Evolutionary conservation across 2,329 filamentous ascomycete genomes (phyloP).

Genomic region (Scedosporium dehoogii): DNA sequence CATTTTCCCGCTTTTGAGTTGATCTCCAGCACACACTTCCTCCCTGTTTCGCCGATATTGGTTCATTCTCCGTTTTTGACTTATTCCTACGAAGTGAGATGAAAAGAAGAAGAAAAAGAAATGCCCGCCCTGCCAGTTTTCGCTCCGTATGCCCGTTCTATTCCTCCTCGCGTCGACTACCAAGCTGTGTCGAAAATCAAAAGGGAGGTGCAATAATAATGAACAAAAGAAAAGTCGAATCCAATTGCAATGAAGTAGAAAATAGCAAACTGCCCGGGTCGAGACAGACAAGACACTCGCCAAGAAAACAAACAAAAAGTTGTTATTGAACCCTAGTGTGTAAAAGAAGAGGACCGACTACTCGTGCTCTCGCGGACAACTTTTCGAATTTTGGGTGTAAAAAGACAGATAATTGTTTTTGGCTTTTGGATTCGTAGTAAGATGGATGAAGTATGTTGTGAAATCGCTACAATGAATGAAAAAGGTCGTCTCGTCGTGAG

Average conservation of each 20-base stretch:
- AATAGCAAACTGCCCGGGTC: constrained; percentile 7
- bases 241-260: background rate
- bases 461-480: background rate
- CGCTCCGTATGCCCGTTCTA: background rate
- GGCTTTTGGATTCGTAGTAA: background rate
- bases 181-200: background rate
- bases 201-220: background rate
- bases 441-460: background rate
- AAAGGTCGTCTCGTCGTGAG: background rate
- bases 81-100: background rate
- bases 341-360: background rate
- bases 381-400: background rate
- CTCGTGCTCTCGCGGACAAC: background rate
- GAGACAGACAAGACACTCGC: background rate
- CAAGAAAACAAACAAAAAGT: constrained; percentile 5
- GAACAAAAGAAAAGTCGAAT: background rate
- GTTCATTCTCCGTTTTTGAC: background rate
- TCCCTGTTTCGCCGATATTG: background rate
- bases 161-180: background rate
- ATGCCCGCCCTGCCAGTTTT: background rate
- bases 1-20: no score
- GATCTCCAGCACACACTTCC: background rate
- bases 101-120: background rate
- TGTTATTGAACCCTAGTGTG: background rate
- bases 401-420: background rate